phyloP scores from a whole-genome alignment of 2,329 filamentous ascomycete genomes.

The Talaromyces marneffei region DNA sequence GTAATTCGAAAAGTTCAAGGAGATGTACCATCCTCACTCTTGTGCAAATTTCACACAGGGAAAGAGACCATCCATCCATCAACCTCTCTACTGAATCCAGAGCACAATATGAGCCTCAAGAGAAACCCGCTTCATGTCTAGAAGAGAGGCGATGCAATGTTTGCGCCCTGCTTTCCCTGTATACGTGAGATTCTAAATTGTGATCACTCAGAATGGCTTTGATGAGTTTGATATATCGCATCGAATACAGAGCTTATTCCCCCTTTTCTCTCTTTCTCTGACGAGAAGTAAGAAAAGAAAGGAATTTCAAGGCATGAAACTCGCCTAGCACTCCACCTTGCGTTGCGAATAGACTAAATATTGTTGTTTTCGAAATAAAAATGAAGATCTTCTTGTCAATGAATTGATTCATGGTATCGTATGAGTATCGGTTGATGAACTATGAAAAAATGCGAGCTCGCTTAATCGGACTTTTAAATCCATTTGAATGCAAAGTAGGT shows the following conservation, averaged over 20 bases:
- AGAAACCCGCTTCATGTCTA: background rate
- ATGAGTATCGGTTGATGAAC: conserved; percentile 8
- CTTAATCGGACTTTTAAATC: conserved; percentile 34
- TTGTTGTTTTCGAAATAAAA: too few species aligned
- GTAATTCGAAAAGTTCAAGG: background rate
- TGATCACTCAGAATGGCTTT: background rate
- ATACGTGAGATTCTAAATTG: background rate
- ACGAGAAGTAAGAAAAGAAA: conserved; percentile 15
- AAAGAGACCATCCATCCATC: background rate
- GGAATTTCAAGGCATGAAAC: conserved; percentile 46
- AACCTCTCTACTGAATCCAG: background rate
- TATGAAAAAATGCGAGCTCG: conserved; percentile 32
- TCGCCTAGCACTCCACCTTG: conserved; percentile 51
- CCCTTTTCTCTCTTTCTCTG: conserved; percentile 7
- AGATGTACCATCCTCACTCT: background rate
- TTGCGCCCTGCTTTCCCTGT: background rate
- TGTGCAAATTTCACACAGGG: background rate
- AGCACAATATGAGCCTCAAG: background rate
- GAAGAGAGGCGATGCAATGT: background rate
- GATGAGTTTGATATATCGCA: conserved; percentile 40
- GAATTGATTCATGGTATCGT: conserved; percentile 1
- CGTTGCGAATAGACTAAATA: conserved; percentile 36
- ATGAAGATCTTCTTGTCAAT: too few species aligned
- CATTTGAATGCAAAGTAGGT: conserved; percentile 18
- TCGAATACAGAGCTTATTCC: conserved; percentile 49